Conservation (phyloP, 2,329 filamentous ascomycete species). For the Periglandula ipomoeae region DNA sequence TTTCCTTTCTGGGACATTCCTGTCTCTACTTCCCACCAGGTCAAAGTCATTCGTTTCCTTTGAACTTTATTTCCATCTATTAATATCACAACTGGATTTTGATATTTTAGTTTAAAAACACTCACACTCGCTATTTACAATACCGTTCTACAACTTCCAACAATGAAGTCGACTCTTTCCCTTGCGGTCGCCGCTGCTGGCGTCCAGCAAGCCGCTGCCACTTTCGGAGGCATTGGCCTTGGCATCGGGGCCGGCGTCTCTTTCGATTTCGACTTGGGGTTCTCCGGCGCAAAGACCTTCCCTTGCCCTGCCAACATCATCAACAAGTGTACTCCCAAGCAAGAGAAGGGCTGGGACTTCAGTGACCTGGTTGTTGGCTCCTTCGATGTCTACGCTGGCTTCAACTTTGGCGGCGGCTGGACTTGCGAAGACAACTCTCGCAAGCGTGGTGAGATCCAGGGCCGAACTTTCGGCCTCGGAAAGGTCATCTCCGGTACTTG, state of each 20-base stretch:
- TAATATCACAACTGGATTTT: constrained; percentile 17
- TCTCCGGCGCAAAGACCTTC: constrained; percentile 38
- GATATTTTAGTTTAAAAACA: constrained; percentile 1
- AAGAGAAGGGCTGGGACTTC: constrained; percentile 67
- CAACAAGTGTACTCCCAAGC: constrained; percentile 67
- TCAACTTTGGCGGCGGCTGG: constrained; percentile 64
- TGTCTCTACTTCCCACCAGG: constrained; percentile 10
- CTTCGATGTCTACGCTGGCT: constrained; percentile 60
- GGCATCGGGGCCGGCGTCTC: constrained; percentile 7
- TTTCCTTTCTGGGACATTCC: constrained; percentile 13
- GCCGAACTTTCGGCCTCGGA: constrained; percentile 34
- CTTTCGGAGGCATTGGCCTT: constrained; percentile 18
- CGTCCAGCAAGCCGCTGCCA: constrained; percentile 40
- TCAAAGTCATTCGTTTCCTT: constrained; percentile 52
- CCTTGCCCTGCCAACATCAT: constrained; percentile 61
- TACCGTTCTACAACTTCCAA: constrained; percentile 14
- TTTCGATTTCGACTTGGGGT: constrained; percentile 7
- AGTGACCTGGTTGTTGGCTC: constrained; percentile 48
- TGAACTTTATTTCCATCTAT: constrained; percentile 21
- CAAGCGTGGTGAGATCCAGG: constrained; percentile 48
- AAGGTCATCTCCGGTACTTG: constrained; percentile 55
- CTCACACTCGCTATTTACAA: constrained; percentile 8
- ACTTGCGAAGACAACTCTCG: constrained; percentile 49
- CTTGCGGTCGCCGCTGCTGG: constrained; percentile 42
- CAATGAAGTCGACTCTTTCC: constrained; percentile 42